Evolutionary conservation across 768 basidiomycete genomes (phyloP), one percentile per base, ranked within the genome.

Genomic region (Trametes coccinea): DNA sequence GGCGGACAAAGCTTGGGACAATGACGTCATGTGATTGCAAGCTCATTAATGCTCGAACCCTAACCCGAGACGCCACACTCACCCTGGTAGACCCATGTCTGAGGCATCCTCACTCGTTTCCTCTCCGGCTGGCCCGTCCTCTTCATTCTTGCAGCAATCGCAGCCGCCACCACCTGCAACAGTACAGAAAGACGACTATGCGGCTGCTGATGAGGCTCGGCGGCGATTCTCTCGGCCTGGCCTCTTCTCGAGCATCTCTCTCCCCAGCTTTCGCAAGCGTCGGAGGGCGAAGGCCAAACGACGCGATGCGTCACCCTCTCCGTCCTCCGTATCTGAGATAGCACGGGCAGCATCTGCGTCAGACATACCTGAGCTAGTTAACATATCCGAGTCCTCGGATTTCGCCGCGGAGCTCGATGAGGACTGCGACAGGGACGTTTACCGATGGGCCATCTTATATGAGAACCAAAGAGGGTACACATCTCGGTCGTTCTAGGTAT

Each of bases 381-480:
- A 49, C 16, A 41, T 62, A 2, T 31, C 56, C 3, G 62, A 56
- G 6, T 37, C 47, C 2, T 7, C 53, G 10, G 43, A 8, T 14
- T 13, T 33, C 34, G 41, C 47, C 10, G 47, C 48, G 4, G 52
- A 44, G 27, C 56, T 59, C 17, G 67, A 68, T 39, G 67, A 69
- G 40, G 61, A 68, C 45, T 62, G 61, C 17, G 73, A 77, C 63
- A 71, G 73, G 56, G 85, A 89, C 68, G 73, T 79, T 11, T 93
- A 88, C 70, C 80, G 82, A 71, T 93, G 91, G 91, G 91, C 89
- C 6, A 71, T 89, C 9, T 68, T 93, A 9, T 91, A 90, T 62
- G 91, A 93, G 74, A 92, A 93, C 69, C 91, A 93, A 74, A 78
- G 91, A 69, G 91, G 91, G 91, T 89, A 63, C 48, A 30, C 34